Base-by-base conservation (phyloP, 345 rosid species). In the Turritis glabra region DNA sequence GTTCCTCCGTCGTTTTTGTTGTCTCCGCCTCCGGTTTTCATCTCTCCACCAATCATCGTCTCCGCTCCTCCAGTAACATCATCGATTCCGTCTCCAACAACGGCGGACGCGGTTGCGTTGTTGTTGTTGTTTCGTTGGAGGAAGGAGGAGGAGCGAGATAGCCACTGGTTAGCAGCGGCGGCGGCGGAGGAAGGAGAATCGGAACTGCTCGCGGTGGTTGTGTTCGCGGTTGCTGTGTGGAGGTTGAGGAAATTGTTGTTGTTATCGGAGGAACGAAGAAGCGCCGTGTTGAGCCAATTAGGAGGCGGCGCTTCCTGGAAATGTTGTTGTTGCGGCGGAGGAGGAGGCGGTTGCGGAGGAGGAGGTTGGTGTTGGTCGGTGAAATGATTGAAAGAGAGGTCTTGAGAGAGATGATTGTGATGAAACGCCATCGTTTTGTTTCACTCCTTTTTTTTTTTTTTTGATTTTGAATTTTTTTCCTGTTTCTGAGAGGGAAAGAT, bases 201-300 rank as follows among this genome's bases (percentile, higher is more conserved):
- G 26, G 87, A 61, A 75, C 78, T 73, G 53, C 73, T 71, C 4
- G 84, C 67, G 62, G 85, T 54, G 52, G 83, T 63, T 0, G 79
- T 60, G 57, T 76, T 76, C 6, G 64, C 65, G 25, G 82, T 61
- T 5, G 80, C 17, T 53, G 97, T 87, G 72, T 88, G 93, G 25
- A 90, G 94, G 84, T 92, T 92, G 17, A 95, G 84, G 80, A 94
- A 94, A 73, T 90, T 40, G 46, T 40, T 40, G 46, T 40, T 62
- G 35, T 83, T 85, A 75, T 79, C 84, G 21, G 84, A 61, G 33
- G 84, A 61, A 27, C 95, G 90, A 72, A 91, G 90, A 57, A 88
- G 92, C 6, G 98, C 97, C 5, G 86, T 67, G 93, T 90, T 93
- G 3, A 95, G 85, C 98, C 99, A 92, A 69, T 81, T 95, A 18